Evolutionary conservation across 352 stramenopile genomes (phyloP), one percentile per base, ranked within the genome.

Genomic region (Lagenidium sp.): DNA sequence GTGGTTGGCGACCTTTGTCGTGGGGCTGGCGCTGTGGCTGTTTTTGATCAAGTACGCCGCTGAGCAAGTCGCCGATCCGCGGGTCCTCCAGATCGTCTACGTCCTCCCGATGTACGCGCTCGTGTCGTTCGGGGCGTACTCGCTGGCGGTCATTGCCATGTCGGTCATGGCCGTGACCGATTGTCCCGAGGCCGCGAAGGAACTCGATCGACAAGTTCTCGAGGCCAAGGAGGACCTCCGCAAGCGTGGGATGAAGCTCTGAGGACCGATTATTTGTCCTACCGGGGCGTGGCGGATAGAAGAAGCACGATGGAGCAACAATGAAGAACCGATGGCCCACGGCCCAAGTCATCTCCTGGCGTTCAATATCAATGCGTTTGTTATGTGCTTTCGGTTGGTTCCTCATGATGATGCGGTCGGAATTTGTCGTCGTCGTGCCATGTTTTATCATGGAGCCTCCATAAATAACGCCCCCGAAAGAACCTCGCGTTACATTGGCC

Each of bases 121-220:
- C 24, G 65, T 85, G 47, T 68, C 60, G 20, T 88, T 85, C 36
- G 76, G 76, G 43, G 72, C 68, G 15, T 88, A 85, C 58, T 88
- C 76, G 52, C 53, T 88, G 38, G 72, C 50, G 6, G 47, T 67
- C 21, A 85, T 88, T 47, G 70, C 60, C 30, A 49, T 85, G 36
- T 83, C 68, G 10, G 70, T 88, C 26, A 85, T 85, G 72, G 52
- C 65, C 0, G 63, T 88, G 19, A 64, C 79, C 20, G 76, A 88
- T 46, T 85, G 78, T 28, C 70, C 70, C 18, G 68, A 82, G 19
- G 70, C 73, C 4, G 38, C 76, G 7, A 85, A 81, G 50, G 76
- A 88, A 44, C 60, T 88, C 4, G 72, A 88, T 44, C 54, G 47
- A 16, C 68, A 87, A 59, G 72, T 85, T 12, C 31, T 75, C 13